A percentile compares a stretch with the other conserved stretches of the same genome.
phyloP scores from a whole-genome alignment of 2,329 filamentous ascomycete genomes.

The Trichoderma asperellum region DNA sequence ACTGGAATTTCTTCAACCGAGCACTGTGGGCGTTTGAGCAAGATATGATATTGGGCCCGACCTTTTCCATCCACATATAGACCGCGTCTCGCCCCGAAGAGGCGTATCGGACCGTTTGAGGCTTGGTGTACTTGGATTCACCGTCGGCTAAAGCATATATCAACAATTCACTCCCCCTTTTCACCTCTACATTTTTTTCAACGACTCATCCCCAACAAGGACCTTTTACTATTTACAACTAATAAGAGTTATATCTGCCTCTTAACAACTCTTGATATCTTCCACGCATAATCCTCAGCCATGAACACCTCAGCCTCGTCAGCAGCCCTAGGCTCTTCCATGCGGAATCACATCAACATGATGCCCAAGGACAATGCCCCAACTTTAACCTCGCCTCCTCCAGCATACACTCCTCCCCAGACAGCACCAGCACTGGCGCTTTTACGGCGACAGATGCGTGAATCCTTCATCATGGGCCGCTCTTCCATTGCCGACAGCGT shows the following conservation, averaged over 20 bases:
- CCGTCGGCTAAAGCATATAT: background rate
- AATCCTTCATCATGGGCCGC: slow-evolving; percentile 26
- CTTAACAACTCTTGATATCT: background rate
- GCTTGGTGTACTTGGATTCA: background rate
- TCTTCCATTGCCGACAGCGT: slow-evolving; percentile 19
- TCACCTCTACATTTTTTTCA: background rate
- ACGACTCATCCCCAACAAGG: too few relatives aligned
- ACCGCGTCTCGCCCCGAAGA: background rate
- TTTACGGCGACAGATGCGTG: slow-evolving; percentile 29
- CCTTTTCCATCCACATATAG: background rate
- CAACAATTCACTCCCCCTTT: background rate
- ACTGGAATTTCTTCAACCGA: background rate
- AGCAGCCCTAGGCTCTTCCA: background rate
- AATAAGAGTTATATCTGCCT: slow-evolving; percentile 2
- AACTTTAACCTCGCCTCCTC: slow-evolving; percentile 35
- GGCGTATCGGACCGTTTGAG: background rate
- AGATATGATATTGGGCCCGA: background rate
- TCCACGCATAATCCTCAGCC: background rate
- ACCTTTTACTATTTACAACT: background rate
- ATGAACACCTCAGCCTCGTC: slow-evolving; percentile 23
- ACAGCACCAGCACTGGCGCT: slow-evolving; percentile 28
- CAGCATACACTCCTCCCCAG: slow-evolving; percentile 40
- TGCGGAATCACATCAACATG: background rate
- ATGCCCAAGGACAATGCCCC: slow-evolving; percentile 33
- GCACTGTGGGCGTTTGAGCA: slow-evolving; percentile 1